Evolutionary conservation across 2,329 filamentous ascomycete species (phyloP), one percentile per base, ranked within the genome.

Genomic region (Ramichloridium luteum): DNA sequence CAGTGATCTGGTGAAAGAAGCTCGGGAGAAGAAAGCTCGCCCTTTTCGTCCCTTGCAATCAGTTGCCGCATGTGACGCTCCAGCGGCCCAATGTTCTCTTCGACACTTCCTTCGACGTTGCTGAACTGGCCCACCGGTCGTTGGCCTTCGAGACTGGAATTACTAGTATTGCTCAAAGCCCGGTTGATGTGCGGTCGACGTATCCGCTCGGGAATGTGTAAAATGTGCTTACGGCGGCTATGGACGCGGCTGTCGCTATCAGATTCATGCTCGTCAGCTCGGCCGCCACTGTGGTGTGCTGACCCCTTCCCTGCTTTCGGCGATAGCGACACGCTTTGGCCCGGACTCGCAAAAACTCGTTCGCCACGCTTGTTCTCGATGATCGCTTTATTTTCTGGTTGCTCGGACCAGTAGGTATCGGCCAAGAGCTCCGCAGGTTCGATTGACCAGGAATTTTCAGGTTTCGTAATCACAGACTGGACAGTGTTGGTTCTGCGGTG

Each of bases 401-500:
- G 76, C 53, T 94, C 84, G 13, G 92, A 61, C 90, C 90, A 98
- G 49, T 86, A 83, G 1, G 80, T 68, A 60, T 98, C 90, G 4
- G 86, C 86, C 28, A 96, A 63, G 55, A 94, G 69, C 52, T 96
- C 86, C 34, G 81, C 77, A 1, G 88, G 82, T 27, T 80, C 73
- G 12, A 86, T 73, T 23, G 73, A 69, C 90, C 90, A 96, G 49
- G 93, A 85, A 14, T 85, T 74, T 37, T 82, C 73, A 1, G 80
- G 77, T 29, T 84, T 72, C 34, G 76, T 74, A 3, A 72, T 62
- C 39, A 84, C 84, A 9, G 64, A 61, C 17, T 50, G 57, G 28
- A 55, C 27, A n/a, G 20, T 23, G 8, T 23, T 23, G 20, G n/a
- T 23, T 23, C 20, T 23, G 20, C 8, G 20, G 20, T n/a, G 20